A percentile compares a stretch with the other conserved stretches of the same genome.
These are phyloP conservation scores for Ustilaginoidea virens DNA, from an alignment of 2,329 filamentous ascomycete genomes.

Conservation along the genomic window DNA sequence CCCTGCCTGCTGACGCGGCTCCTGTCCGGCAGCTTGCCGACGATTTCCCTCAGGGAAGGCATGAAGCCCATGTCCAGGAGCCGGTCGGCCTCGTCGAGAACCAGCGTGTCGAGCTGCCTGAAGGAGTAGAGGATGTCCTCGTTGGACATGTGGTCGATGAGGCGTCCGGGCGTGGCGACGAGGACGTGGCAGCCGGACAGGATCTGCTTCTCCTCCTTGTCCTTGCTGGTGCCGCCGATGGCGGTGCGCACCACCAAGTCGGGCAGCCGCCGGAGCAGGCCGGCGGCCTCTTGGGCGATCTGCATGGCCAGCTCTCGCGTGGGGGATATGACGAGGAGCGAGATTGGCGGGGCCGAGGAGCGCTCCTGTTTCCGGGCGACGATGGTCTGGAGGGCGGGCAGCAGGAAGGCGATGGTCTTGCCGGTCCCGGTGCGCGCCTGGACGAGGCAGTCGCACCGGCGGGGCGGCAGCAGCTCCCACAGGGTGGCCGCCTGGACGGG, in stretches of 20 bases:
- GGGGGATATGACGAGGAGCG: conserved; percentile 51
- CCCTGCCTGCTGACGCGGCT: conserved; percentile 46
- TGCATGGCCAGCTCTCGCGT: conserved; percentile 58
- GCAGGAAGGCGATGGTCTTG: conserved; percentile 71
- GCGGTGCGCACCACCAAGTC: conserved; percentile 62
- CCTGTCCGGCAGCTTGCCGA: conserved; percentile 52
- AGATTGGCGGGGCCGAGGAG: conserved; percentile 32
- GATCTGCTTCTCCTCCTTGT: conserved; percentile 55
- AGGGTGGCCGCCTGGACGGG: conserved; percentile 39
- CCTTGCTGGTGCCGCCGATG: conserved; percentile 65
- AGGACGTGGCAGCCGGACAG: conserved; percentile 62
- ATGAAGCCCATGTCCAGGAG: conserved; percentile 77
- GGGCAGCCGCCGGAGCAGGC: conserved; percentile 55
- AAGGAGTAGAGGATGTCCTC: conserved; percentile 54
- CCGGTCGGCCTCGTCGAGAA: conserved; percentile 72
- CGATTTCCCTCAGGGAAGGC: conserved; percentile 61
- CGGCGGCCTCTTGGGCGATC: conserved; percentile 55
- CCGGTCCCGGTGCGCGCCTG: conserved; percentile 81
- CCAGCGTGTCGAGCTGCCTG: conserved; percentile 55
- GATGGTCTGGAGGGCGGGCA: conserved; percentile 71
- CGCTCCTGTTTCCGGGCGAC: conserved; percentile 26
- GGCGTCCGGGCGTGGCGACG: conserved; percentile 65
- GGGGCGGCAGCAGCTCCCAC: conserved; percentile 28
- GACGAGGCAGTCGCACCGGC: conserved; percentile 42
- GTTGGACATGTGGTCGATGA: conserved; percentile 65